Evolutionary conservation across 1,284 basidiomycete genomes (phyloP).

Genomic region (Leccinum fuscescens): DNA sequence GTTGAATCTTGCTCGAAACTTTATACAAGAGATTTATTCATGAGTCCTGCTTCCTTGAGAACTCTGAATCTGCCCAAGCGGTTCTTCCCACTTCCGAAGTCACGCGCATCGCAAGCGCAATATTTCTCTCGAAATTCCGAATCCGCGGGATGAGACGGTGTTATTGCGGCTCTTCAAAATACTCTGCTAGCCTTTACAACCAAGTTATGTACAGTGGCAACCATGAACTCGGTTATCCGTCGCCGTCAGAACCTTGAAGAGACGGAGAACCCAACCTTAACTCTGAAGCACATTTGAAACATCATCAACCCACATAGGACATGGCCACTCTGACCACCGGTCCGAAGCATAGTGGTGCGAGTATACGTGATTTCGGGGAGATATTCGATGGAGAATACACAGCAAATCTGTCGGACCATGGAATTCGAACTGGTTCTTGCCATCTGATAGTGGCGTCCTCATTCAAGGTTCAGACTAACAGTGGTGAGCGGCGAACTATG

Average conservation of each 20-base stretch:
- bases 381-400: neutral
- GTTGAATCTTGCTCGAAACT: neutral
- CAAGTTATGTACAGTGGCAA: neutral
- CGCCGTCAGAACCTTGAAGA: neutral
- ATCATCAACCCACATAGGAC: neutral
- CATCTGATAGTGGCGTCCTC: slow-evolving; percentile 7
- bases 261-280: neutral
- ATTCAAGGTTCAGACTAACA: slow-evolving; percentile 11
- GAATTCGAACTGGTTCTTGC: neutral
- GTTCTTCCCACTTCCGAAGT: neutral
- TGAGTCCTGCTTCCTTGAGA: slow-evolving; percentile 1
- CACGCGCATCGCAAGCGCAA: neutral
- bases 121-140: neutral
- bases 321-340: neutral
- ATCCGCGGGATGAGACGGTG: slow-evolving; percentile 12
- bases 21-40: neutral
- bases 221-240: neutral
- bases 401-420: neutral
- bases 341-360: neutral
- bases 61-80: neutral
- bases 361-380: neutral
- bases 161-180: slow-evolving; percentile 1
- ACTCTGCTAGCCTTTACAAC: neutral
- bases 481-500: slow-evolving; percentile 6
- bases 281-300: neutral